These are phyloP conservation scores for Narthecium ossifragum DNA, from an alignment of 106 monocot genomes.

Conservation along the genomic window DNA sequence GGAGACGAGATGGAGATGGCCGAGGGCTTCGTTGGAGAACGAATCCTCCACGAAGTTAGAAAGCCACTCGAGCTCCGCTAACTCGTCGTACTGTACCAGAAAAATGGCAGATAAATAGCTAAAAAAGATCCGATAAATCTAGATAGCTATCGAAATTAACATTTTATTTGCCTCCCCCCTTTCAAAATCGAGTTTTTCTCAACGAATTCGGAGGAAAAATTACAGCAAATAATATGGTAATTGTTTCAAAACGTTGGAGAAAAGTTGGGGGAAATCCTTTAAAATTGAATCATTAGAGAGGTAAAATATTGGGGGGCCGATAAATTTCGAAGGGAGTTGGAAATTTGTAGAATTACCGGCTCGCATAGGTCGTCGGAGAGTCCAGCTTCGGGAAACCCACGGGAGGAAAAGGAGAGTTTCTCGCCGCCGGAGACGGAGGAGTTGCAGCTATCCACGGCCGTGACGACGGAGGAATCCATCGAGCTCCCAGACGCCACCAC, in stretches of 20 bases:
- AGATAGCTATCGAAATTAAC: too few relatives aligned
- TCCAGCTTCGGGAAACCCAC: slow-evolving; percentile 15
- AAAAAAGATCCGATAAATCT: too few relatives aligned
- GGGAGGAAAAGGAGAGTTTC: slow-evolving; percentile 8
- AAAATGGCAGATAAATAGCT: not conserved
- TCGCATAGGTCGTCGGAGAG: slow-evolving; percentile 57
- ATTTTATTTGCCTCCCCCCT: too few relatives aligned
- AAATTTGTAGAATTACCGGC: slow-evolving; percentile 34
- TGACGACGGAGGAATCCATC: slow-evolving; percentile 29
- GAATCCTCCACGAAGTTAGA: slow-evolving; percentile 59
- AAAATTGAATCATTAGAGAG: too few relatives aligned
- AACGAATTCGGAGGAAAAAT: too few relatives aligned
- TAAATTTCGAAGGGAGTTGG: not conserved
- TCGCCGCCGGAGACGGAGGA: slow-evolving; percentile 22
- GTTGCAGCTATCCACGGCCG: slow-evolving; percentile 36
- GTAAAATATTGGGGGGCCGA: too few relatives aligned
- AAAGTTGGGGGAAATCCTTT: too few relatives aligned
- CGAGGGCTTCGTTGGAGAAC: slow-evolving; percentile 47
- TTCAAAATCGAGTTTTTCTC: not conserved
- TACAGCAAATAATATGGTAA: too few relatives aligned
- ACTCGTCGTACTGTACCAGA: slow-evolving; percentile 40
- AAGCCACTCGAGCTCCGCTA: slow-evolving; percentile 65
- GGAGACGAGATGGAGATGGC: slow-evolving; percentile 49
- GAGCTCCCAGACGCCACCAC: slow-evolving; percentile 13
- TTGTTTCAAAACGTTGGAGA: too few relatives aligned